A percentile compares a stretch with the other conserved stretches of the same genome.
These are phyloP conservation scores for Aspergillus avenaceus DNA, from an alignment of 495 filamentous ascomycete genomes.

Conservation along the genomic window DNA sequence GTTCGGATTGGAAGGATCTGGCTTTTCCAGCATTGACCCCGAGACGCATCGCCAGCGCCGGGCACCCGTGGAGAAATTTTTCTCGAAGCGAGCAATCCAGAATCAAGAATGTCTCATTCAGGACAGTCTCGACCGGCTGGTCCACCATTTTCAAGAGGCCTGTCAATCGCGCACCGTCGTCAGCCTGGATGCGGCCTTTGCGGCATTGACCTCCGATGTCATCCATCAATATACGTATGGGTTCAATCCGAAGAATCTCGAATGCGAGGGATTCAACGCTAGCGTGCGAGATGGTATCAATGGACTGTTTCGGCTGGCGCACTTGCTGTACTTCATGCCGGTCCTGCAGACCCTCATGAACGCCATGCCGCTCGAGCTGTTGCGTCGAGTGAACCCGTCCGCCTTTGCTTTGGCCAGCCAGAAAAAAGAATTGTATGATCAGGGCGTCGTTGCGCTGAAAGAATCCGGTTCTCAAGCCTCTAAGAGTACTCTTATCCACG, in stretches of 20 bases:
- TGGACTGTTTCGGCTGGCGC: constrained; percentile 11
- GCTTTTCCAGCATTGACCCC: constrained; percentile 16
- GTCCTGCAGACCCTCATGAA: constrained; percentile 11
- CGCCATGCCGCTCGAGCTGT: constrained; percentile 6
- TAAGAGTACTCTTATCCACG: not conserved
- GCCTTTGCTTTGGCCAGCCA: constrained; percentile 9
- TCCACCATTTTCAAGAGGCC: constrained; percentile 8
- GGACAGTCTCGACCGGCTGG: constrained; percentile 13
- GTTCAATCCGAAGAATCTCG: constrained; percentile 16
- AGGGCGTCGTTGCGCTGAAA: constrained; percentile 2
- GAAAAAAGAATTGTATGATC: constrained; percentile 8
- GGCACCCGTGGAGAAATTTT: constrained; percentile 21
- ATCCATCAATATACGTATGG: constrained; percentile 26
- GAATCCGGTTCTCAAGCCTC: constrained; percentile 1
- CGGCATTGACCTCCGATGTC: constrained; percentile 21
- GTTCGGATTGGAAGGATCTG: constrained; percentile 14
- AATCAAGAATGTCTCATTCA: constrained; percentile 9
- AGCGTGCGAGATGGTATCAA: constrained; percentile 21
- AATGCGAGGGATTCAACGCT: constrained; percentile 21
- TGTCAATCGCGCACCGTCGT: constrained; percentile 10
- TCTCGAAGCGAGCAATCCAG: constrained; percentile 20
- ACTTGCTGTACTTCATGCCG: constrained; percentile 19
- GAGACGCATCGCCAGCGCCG: constrained; percentile 25
- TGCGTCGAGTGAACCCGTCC: constrained; percentile 10
- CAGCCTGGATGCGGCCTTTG: constrained; percentile 21